Base-by-base conservation (phyloP, 23 red algal genomes). In the Cyanidium caldarium region DNA sequence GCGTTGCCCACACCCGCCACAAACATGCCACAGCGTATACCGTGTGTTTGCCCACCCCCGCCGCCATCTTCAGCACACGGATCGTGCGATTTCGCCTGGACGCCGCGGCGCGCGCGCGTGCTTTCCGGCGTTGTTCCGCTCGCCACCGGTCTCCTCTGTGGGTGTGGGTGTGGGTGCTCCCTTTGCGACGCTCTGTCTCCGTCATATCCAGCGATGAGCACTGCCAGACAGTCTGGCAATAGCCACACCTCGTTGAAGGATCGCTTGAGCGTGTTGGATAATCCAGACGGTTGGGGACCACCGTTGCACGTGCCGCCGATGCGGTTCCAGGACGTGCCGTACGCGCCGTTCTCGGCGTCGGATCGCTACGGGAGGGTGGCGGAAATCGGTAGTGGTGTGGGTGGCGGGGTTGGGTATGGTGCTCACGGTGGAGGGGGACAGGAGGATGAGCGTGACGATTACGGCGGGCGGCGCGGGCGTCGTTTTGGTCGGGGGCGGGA, bases 331-430 rank as follows among this genome's bases (percentile, higher is more conserved):
- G 76, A 88, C 69, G 87, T 98, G 77, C 92, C 92, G 37, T 98
- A 98, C 65, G 92, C 92, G 19, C 81, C 92, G n/a, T 98, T 98
- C 65, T 82, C 80, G 28, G 84, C 85, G 75, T 84, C 84, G 14
- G 92, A 98, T 38, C 75, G 77, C 34, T 72, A 88, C 37, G 92
- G 92, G 25, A 76, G 86, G 10, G 92, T 84, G 1, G 92, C 92
- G 15, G 92, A 98, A 42, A 88, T 56, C 34, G 39, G 35, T 12
- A 39, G 45, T 25, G 39, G n/a, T 7, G 70, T 15, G 26, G 1
- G 40, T 40, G 41, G 1, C 0, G 40, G 30, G n/a, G 43, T 61
- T 23, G 67, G 68, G 21, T 38, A 10, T 13, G 77, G 58, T 15
- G 57, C 25, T 61, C 36, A 69, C 34, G 58, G 65, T 14, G 57